Base-by-base conservation (phyloP, 2,329 filamentous ascomycete species). In the Colletotrichum cuscutae region DNA sequence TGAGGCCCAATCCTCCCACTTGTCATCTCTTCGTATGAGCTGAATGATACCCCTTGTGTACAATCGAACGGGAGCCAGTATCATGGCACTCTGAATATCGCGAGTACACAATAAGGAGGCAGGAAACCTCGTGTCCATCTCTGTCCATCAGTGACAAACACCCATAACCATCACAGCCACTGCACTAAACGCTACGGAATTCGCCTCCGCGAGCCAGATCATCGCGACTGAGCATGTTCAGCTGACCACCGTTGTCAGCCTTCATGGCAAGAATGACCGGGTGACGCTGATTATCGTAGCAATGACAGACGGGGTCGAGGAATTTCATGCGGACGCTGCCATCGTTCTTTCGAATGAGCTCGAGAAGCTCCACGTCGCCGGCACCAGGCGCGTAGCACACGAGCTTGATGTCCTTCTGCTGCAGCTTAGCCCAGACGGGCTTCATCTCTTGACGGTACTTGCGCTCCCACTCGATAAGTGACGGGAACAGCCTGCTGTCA, bases 291-390 rank as follows among this genome's bases (percentile, higher is more conserved):
- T 15, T 12, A 5, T 65, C 15, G 32, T 57, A 65, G 32, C 52
- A 56, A n/a, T 56, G 9, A 52, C 62, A 57, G n/a, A 56, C 35
- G 11, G 62, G 62, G 22, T 57, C 52, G 11, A 65, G 13, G 24
- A 65, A 65, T n/a, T 28, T 42, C 62, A 65, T 57, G 13, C 62
- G 52, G 22, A 65, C 37, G 24, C 62, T 49, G 42, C 42, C 42
- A 49, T 49, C 32, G 4, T 65, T 8, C 6, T 32, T 57, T 11
- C 7, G 12, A 53, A 49, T 15, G 7, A 65, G 62, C 52, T 65
- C 62, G 46, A 65, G 52, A 35, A 65, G 24, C 32, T 65, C 22
- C 32, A 57, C 11, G 8, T 65, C 22, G 52, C 26, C 52, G 4
- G 9, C 26, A 6, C 8, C 52, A n/a, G 13, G 19, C 42, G 15